A percentile compares a stretch with the other conserved stretches of the same genome.
Conservation (phyloP, 2,329 filamentous ascomycete species). For the Domatiomyces globalis region DNA sequence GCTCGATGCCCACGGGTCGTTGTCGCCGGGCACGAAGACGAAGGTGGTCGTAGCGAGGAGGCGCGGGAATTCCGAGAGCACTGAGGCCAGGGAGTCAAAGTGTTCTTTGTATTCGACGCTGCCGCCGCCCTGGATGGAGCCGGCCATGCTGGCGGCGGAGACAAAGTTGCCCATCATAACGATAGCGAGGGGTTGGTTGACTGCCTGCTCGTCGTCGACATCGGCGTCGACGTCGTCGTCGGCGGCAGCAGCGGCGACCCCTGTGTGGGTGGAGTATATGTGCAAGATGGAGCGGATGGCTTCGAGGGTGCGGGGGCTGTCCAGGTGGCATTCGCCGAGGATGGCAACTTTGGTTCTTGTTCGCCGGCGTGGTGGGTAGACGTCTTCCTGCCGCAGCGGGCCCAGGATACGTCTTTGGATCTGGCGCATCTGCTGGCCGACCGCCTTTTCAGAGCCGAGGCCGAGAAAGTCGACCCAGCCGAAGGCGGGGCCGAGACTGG, state of each 20-base stretch:
- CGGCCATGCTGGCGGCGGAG: constrained; percentile 43
- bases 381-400: constrained; percentile 20
- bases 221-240: constrained; percentile 2
- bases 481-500: constrained; percentile 56
- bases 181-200: constrained; percentile 60
- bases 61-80: constrained; percentile 68
- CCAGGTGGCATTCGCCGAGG: constrained; percentile 73
- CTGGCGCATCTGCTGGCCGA: constrained; percentile 67
- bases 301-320: constrained; percentile 65
- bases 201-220: constrained; percentile 9
- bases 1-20: constrained; percentile 89
- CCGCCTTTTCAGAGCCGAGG: constrained; percentile 73
- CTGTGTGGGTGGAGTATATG: constrained; percentile 50
- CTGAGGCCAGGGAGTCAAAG: constrained; percentile 73
- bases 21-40: constrained; percentile 87
- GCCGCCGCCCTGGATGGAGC: constrained; percentile 52
- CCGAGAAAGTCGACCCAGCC: constrained; percentile 97
- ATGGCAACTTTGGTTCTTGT: constrained; percentile 48
- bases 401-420: constrained; percentile 57
- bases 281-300: constrained; percentile 67
- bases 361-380: constrained; percentile 10
- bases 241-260: not conserved
- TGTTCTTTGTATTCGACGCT: constrained; percentile 96
- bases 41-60: constrained; percentile 71
- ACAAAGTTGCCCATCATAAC: constrained; percentile 76